Evolutionary conservation across 2,329 filamentous ascomycete species (phyloP).

Genomic region (Fusarium sp.): DNA sequence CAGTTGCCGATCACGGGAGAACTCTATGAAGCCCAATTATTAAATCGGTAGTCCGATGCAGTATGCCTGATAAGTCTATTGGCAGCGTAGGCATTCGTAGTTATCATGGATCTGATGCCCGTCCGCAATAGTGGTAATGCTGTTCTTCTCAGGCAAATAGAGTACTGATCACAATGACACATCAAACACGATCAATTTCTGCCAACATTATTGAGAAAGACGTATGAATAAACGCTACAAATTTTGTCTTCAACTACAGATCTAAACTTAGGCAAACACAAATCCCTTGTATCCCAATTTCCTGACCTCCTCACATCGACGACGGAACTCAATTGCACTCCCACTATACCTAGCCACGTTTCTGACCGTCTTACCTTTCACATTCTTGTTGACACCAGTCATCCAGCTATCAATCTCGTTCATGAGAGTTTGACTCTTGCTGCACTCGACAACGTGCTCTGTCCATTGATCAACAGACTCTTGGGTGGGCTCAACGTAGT

Average conservation of each 20-base stretch:
- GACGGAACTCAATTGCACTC: conserved; percentile 15
- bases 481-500: conserved; percentile 7
- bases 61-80: not conserved
- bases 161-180: not conserved
- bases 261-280: not conserved
- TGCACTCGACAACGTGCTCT: conserved; percentile 58
- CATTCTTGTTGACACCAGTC: conserved; percentile 64
- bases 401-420: conserved; percentile 59
- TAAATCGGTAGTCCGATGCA: not conserved
- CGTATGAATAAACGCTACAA: not conserved
- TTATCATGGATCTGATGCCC: not conserved
- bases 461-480: conserved; percentile 34
- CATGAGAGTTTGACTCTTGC: conserved; percentile 52
- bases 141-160: not conserved
- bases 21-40: not conserved
- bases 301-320: conserved; percentile 17
- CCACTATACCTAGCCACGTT: conserved; percentile 46
- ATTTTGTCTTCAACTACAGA: not conserved
- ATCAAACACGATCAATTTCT: not conserved
- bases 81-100: not conserved
- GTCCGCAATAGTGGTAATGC: not conserved
- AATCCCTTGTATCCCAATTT: conserved; percentile 7
- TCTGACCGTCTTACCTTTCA: conserved; percentile 58
- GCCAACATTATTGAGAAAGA: not conserved
- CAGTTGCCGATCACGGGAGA: not conserved